Evolutionary conservation across 2,329 filamentous ascomycete genomes (phyloP).

Genomic region (Neonectria hederae): DNA sequence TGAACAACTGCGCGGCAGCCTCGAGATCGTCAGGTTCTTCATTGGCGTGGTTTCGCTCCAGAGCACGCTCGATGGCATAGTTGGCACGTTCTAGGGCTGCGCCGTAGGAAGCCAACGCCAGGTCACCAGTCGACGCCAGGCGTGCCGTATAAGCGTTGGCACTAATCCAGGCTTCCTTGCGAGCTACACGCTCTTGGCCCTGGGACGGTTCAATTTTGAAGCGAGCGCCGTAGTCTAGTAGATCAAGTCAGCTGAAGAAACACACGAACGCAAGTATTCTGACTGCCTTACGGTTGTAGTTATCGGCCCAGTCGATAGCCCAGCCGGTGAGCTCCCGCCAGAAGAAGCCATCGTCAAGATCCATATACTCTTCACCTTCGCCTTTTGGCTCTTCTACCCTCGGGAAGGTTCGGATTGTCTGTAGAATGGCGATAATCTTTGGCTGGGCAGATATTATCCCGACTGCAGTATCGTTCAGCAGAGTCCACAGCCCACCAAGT

Average conservation of each 20-base stretch:
- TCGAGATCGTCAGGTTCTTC: background rate
- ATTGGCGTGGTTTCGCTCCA: background rate
- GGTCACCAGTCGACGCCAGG: conserved; percentile 13
- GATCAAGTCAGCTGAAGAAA: background rate
- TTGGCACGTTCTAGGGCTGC: conserved; percentile 12
- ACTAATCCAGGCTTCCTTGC: conserved; percentile 9
- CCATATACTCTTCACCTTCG: conserved; percentile 13
- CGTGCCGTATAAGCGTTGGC: conserved; percentile 11
- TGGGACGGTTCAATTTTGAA: background rate
- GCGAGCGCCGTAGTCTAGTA: background rate
- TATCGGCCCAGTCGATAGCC: conserved; percentile 16
- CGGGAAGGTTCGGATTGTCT: conserved; percentile 8
- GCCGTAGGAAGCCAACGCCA: conserved; percentile 2
- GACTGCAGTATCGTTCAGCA: conserved; percentile 18
- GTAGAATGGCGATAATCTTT: conserved; percentile 12
- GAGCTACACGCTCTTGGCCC: background rate
- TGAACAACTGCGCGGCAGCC: conserved; percentile 18
- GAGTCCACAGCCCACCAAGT: conserved; percentile 17
- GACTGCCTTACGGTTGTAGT: conserved; percentile 12
- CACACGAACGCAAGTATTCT: background rate
- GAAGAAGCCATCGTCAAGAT: conserved; percentile 14
- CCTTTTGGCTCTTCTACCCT: conserved; percentile 3
- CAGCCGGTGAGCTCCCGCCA: conserved; percentile 18
- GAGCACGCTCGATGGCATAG: background rate
- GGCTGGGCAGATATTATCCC: conserved; percentile 1